Conservation (phyloP, 306 rosid genomes). For the Lathyrus sativus region DNA sequence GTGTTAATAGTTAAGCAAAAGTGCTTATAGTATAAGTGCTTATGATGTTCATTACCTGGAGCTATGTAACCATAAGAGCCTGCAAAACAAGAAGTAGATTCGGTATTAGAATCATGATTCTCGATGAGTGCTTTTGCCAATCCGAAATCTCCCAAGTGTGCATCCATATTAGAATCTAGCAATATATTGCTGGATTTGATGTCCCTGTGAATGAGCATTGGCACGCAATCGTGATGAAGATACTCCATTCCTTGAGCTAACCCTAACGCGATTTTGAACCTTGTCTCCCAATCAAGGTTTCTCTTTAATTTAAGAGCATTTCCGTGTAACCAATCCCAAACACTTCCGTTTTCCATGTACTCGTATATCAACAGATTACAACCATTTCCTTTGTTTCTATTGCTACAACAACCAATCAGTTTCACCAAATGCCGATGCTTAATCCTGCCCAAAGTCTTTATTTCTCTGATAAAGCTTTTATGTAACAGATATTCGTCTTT, state of each 20-base stretch:
- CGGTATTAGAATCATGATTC: constrained; percentile 62
- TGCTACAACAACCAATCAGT: constrained; percentile 81
- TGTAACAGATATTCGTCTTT: constrained; percentile 77
- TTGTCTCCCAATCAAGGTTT: constrained; percentile 76
- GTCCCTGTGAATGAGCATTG: constrained; percentile 88
- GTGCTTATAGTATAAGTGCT: too few relatives aligned
- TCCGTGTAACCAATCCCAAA: constrained; percentile 90
- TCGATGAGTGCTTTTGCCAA: constrained; percentile 73
- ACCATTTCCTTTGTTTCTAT: constrained; percentile 62
- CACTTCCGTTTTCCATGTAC: constrained; percentile 87
- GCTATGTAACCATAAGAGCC: constrained; percentile 94
- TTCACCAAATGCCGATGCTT: constrained; percentile 91
- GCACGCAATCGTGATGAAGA: constrained; percentile 89
- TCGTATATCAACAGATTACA: constrained; percentile 81
- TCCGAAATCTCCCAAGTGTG: constrained; percentile 96
- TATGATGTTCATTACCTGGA: constrained; percentile 60
- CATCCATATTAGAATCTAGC: constrained; percentile 83
- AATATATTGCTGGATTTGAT: constrained; percentile 81
- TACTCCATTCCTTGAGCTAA: constrained; percentile 84
- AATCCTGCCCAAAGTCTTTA: constrained; percentile 83
- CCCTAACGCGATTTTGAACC: constrained; percentile 76
- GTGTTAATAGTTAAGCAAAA: neutral
- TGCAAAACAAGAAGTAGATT: constrained; percentile 76
- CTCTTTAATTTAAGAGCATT: constrained; percentile 46
- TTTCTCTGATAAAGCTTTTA: constrained; percentile 76